Conservation (phyloP, 2,329 filamentous ascomycete species). For the Madurella fahalii region DNA sequence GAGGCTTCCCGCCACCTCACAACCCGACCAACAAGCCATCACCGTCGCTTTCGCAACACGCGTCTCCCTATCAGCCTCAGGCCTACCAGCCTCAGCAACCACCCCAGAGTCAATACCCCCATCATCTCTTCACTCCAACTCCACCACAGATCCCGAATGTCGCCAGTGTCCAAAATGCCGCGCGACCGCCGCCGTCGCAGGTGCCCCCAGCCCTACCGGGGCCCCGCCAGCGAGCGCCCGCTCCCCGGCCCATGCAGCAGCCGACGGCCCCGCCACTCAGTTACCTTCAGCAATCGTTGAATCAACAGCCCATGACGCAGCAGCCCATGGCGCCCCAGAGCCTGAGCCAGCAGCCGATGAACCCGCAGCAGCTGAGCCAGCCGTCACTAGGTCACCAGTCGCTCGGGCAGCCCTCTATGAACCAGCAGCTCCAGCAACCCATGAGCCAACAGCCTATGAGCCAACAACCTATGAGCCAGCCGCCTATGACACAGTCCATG, state of each 20-base stretch:
- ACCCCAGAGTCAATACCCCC: conserved; percentile 44
- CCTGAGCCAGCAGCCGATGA: conserved; percentile 25
- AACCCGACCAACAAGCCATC: conserved; percentile 53
- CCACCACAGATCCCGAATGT: conserved; percentile 46
- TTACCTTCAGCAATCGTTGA: conserved; percentile 36
- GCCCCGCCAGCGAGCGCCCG: conserved; percentile 42
- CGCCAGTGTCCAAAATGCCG: conserved; percentile 45
- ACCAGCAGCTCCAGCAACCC: conserved; percentile 26
- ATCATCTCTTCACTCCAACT: conserved; percentile 50
- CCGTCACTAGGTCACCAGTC: conserved; percentile 26
- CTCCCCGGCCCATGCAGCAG: conserved; percentile 43
- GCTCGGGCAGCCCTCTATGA: conserved; percentile 19
- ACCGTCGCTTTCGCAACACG: conserved; percentile 49
- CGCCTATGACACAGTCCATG: conserved; percentile 20
- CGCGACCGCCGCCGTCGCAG: conserved; percentile 39
- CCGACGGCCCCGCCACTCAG: conserved; percentile 32
- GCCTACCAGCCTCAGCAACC: conserved; percentile 51
- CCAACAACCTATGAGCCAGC: conserved; percentile 21
- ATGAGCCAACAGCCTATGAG: conserved; percentile 28
- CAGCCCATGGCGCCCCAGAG: conserved; percentile 21
- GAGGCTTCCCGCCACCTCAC: conserved; percentile 44
- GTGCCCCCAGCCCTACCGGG: conserved; percentile 46
- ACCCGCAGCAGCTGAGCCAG: conserved; percentile 30
- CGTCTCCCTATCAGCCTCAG: conserved; percentile 52
- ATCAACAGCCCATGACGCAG: conserved; percentile 27